phyloP scores from a whole-genome alignment of 1,139 yeast genomes.

The Yamadazyma siamensis region DNA sequence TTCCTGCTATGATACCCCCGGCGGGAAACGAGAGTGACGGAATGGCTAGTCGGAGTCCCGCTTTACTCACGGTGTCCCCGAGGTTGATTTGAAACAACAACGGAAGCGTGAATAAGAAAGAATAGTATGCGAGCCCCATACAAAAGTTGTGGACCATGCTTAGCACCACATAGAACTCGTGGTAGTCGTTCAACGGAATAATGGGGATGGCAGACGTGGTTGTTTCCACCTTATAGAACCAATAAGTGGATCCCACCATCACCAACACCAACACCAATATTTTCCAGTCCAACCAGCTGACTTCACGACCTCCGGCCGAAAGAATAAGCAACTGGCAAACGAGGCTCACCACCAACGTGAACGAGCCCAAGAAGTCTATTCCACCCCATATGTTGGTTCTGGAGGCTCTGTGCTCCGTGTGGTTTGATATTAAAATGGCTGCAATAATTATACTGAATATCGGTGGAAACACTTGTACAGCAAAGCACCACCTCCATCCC shows the following conservation, averaged over 20 bases:
- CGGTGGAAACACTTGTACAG: conserved; percentile 16
- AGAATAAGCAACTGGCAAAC: conserved; percentile 26
- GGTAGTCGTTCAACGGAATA: conserved; percentile 30
- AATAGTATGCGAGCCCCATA: conserved; percentile 35
- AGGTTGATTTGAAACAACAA: conserved; percentile 32
- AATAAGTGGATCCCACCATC: conserved; percentile 10
- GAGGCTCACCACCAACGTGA: conserved; percentile 20
- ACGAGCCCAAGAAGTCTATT: conserved; percentile 19
- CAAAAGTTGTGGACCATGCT: conserved; percentile 27
- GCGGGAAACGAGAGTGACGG: conserved; percentile 38
- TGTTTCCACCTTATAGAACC: conserved; percentile 18
- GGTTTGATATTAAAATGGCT: conserved; percentile 14
- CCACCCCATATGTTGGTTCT: not conserved
- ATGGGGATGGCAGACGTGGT: conserved; percentile 32
- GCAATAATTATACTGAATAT: conserved; percentile 19
- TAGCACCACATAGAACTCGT: conserved; percentile 20
- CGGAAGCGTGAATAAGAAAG: conserved; percentile 38
- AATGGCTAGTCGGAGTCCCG: conserved; percentile 31
- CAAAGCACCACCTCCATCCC: conserved; percentile 29
- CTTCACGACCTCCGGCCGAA: conserved; percentile 22
- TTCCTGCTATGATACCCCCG: conserved; percentile 37
- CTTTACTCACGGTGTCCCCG: conserved; percentile 23
- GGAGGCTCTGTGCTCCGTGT: conserved; percentile 8
- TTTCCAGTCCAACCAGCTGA: conserved; percentile 17
- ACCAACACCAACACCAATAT: conserved; percentile 6